Conservation (phyloP, 305 asterid genomes). For the Euphrasia arctica region DNA sequence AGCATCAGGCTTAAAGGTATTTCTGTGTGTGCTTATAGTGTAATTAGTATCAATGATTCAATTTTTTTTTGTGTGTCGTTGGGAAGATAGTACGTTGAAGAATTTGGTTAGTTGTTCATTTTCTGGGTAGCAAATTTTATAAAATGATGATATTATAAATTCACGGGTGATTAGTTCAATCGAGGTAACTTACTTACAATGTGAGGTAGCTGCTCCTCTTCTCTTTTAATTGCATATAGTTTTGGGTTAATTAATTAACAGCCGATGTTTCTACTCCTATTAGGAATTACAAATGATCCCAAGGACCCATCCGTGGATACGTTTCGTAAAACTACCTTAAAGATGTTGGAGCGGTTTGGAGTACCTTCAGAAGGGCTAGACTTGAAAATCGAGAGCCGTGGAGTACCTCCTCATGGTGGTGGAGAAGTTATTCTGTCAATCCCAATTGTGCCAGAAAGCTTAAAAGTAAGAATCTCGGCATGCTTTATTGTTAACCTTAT, state of each 20-base stretch:
- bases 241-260: not conserved
- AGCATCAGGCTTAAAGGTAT: conserved; percentile 49
- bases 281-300: conserved; percentile 88
- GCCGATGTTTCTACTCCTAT: not conserved
- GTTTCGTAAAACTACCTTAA: conserved; percentile 62
- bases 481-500: conserved; percentile 13
- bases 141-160: not conserved
- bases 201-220: not conserved
- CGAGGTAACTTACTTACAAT: not conserved
- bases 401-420: conserved; percentile 92
- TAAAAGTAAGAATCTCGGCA: conserved; percentile 42
- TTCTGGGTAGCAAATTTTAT: conserved; percentile 5
- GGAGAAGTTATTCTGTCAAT: conserved; percentile 75
- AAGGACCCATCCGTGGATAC: conserved; percentile 93
- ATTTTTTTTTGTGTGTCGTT: not conserved
- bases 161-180: not conserved
- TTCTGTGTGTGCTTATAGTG: not conserved
- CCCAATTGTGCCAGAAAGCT: conserved; percentile 60
- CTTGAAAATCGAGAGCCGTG: conserved; percentile 72
- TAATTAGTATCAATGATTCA: not conserved
- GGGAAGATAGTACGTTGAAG: conserved; percentile 11
- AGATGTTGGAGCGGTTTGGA: conserved; percentile 76
- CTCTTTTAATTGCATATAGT: conserved; percentile 11
- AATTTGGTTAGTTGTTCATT: conserved; percentile 11
- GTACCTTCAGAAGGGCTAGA: conserved; percentile 69